Conservation (phyloP, 2,329 filamentous ascomycete species). For the Trichoderma semiorbis region DNA sequence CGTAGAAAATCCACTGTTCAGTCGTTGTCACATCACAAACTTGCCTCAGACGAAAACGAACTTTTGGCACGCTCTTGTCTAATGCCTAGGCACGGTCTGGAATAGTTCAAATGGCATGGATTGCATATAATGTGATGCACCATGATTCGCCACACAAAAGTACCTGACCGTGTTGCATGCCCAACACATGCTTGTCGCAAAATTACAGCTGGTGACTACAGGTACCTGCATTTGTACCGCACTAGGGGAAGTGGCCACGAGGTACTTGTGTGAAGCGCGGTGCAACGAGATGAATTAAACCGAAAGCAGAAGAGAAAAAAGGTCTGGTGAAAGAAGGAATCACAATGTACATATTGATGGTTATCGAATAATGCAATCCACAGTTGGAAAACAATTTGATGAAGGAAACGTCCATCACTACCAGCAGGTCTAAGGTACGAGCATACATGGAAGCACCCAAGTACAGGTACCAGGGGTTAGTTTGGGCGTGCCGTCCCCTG, state of each 20-base stretch:
- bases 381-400: background rate
- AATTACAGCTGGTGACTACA: background rate
- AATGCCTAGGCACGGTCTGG: background rate
- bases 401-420: background rate
- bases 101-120: background rate
- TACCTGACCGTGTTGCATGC: background rate
- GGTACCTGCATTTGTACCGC: background rate
- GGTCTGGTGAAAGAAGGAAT: rapidly evolving
- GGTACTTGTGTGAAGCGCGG: background rate
- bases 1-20: background rate
- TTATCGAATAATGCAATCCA: background rate
- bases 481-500: background rate
- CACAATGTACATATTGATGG: background rate
- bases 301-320: background rate
- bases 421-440: background rate
- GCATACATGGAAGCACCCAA: too few species aligned
- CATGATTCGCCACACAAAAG: background rate
- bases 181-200: too few species aligned
- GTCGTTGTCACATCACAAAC: background rate
- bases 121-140: background rate
- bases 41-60: background rate
- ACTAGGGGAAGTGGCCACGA: background rate
- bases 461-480: background rate
- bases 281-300: background rate
- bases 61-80: background rate